Percentiles rank a stretch among this genome's conserved stretches.
phyloP scores from a whole-genome alignment of 306 rosid species.

The Rubus parviflorus region DNA sequence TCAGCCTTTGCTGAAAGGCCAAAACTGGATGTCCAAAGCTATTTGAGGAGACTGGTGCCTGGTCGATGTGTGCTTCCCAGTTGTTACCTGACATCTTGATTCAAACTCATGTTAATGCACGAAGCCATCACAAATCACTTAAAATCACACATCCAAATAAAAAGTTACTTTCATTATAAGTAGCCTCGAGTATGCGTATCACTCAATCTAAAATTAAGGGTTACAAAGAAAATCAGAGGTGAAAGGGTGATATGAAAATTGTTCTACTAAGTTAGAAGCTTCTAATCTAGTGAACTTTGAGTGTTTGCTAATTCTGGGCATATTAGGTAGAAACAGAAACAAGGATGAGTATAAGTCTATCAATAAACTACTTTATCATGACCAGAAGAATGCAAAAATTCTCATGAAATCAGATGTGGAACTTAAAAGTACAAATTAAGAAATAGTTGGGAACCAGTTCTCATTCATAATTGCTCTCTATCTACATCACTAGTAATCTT shows the following conservation, averaged over 20 bases:
- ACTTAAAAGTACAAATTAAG: constrained; percentile 22
- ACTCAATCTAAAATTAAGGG: not conserved
- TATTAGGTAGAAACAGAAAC: not conserved
- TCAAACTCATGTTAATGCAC: not conserved
- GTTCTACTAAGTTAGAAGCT: not conserved
- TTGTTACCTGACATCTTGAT: not conserved
- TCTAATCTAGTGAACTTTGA: not conserved
- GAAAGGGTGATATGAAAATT: not conserved
- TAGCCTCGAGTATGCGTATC: not conserved
- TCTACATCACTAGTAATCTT: constrained; percentile 51
- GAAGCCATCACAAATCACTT: too few relatives aligned
- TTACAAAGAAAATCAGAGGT: not conserved
- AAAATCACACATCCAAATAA: not conserved
- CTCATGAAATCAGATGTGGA: not conserved
- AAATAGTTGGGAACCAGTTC: constrained; percentile 33
- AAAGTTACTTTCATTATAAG: not conserved
- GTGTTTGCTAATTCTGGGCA: not conserved
- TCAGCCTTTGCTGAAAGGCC: too few relatives aligned
- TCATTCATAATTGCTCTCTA: constrained; percentile 42
- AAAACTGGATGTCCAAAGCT: not conserved
- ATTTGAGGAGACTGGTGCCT: not conserved
- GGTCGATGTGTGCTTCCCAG: not conserved
- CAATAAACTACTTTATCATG: not conserved
- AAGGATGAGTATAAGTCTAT: not conserved
- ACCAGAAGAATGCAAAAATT: not conserved